Evolutionary conservation across 176 grass and related monocot species (phyloP).

Genomic region (Metroxylon sagu): DNA sequence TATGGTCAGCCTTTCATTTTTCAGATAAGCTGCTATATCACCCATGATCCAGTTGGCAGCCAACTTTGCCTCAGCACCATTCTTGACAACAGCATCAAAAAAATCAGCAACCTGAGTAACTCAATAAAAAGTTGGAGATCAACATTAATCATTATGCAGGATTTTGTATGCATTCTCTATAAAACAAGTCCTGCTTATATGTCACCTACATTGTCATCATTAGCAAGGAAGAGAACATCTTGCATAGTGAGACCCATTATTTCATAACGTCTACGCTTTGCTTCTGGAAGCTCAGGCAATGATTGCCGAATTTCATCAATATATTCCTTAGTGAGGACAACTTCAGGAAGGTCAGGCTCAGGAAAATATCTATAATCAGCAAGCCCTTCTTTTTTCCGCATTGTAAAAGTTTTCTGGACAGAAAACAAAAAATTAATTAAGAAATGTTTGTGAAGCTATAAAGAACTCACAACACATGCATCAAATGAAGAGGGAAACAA

Average conservation of each 20-base stretch:
- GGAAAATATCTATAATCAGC: slow-evolving; percentile 98
- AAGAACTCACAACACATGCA: not conserved
- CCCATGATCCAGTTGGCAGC: slow-evolving; percentile 98
- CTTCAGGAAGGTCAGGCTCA: slow-evolving; percentile 90
- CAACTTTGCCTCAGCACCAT: slow-evolving; percentile 76
- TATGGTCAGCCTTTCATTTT: slow-evolving; percentile 71
- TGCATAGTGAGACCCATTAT: slow-evolving; percentile 87
- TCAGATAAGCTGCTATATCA: slow-evolving; percentile 84
- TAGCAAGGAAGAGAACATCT: slow-evolving; percentile 94
- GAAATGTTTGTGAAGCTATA: not conserved
- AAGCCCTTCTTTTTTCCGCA: slow-evolving; percentile 93
- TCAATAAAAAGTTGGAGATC: not conserved
- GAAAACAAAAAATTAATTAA: slow-evolving; percentile 16
- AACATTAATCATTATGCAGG: no score
- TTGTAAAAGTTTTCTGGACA: slow-evolving; percentile 85
- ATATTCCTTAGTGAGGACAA: slow-evolving; percentile 59
- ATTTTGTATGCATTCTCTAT: no score
- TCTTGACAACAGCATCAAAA: slow-evolving; percentile 71
- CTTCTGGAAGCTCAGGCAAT: slow-evolving; percentile 94
- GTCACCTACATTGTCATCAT: slow-evolving; percentile 66
- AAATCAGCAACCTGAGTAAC: slow-evolving; percentile 72
- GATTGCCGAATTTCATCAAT: slow-evolving; percentile 54
- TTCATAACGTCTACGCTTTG: slow-evolving; percentile 82
- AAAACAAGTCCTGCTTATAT: not conserved
- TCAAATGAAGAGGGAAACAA: not conserved